Conservation (phyloP, 345 rosid genomes). For the Isatis tinctoria region DNA sequence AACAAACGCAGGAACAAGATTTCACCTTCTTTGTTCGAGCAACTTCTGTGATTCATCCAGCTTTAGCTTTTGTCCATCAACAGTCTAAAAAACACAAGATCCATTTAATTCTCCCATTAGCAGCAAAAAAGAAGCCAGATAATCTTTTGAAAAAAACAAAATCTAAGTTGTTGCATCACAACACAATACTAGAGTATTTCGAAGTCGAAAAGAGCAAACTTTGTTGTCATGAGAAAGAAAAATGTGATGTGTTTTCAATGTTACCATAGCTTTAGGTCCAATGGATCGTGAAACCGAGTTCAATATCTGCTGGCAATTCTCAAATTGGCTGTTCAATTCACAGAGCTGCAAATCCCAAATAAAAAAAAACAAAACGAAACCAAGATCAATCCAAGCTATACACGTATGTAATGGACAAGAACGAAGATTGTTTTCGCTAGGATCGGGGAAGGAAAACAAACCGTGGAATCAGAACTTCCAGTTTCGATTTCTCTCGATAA, state of each 20-base stretch:
- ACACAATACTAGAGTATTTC: neutral
- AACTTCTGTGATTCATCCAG: slow-evolving; percentile 59
- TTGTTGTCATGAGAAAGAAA: neutral
- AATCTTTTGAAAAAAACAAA: neutral
- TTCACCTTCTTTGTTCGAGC: slow-evolving; percentile 54
- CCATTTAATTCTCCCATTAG: neutral
- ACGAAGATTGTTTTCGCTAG: neutral
- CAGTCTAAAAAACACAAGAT: slow-evolving; percentile 43
- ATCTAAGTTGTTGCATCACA: neutral
- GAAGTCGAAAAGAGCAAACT: neutral
- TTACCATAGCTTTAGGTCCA: slow-evolving; percentile 54
- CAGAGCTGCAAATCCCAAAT: slow-evolving; percentile 28
- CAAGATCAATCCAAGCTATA: neutral
- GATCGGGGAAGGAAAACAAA: neutral
- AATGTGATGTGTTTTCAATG: neutral
- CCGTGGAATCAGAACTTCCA: slow-evolving; percentile 68
- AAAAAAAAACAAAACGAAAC: neutral
- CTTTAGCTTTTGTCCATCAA: slow-evolving; percentile 61
- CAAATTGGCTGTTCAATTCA: slow-evolving; percentile 61
- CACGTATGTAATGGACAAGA: neutral
- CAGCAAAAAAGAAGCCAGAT: neutral
- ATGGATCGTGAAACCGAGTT: slow-evolving; percentile 58
- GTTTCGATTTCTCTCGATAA: slow-evolving; percentile 57
- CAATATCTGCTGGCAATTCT: slow-evolving; percentile 75
- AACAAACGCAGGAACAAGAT: neutral